Conservation (phyloP, 2,329 filamentous ascomycete genomes). For the Cladobotryum protrusum region DNA sequence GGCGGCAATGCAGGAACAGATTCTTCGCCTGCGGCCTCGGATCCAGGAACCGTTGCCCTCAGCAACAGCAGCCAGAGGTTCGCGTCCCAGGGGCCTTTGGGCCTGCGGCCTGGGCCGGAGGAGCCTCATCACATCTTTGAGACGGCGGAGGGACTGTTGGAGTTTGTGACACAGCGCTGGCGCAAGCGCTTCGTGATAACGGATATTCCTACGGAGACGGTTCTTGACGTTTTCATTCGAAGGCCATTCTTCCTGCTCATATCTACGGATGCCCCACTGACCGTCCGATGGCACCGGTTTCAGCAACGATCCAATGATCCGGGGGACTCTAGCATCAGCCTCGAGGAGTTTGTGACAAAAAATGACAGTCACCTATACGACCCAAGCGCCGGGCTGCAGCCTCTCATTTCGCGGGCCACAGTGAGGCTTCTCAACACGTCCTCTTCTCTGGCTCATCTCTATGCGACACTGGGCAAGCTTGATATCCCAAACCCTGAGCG, state of each 20-base stretch:
- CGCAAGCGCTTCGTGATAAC: constrained; percentile 78
- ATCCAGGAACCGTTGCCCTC: constrained; percentile 22
- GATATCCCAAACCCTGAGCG: constrained; percentile 73
- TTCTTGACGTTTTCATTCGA: constrained; percentile 67
- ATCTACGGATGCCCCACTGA: constrained; percentile 84
- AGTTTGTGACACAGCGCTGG: constrained; percentile 84
- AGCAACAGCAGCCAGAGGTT: constrained; percentile 19
- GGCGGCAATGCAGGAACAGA: constrained; percentile 8
- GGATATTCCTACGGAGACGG: constrained; percentile 66
- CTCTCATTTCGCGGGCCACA: constrained; percentile 74
- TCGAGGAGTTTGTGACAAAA: constrained; percentile 51
- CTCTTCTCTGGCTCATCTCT: constrained; percentile 62
- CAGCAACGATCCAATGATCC: constrained; percentile 30
- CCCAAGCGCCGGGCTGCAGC: constrained; percentile 57
- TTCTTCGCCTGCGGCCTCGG: constrained; percentile 16
- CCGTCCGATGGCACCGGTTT: constrained; percentile 75
- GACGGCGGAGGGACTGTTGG: constrained; percentile 62
- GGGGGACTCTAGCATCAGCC: constrained; percentile 27
- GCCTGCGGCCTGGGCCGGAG: constrained; percentile 16
- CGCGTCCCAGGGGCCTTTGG: constrained; percentile 20
- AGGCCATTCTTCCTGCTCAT: constrained; percentile 91
- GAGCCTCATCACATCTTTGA: constrained; percentile 43
- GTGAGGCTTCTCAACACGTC: constrained; percentile 84
- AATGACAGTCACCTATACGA: constrained; percentile 74
- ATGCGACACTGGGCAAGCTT: constrained; percentile 64